These are phyloP conservation scores for Calocera viscosa DNA, from an alignment of 768 basidiomycete genomes.

Conservation along the genomic window DNA sequence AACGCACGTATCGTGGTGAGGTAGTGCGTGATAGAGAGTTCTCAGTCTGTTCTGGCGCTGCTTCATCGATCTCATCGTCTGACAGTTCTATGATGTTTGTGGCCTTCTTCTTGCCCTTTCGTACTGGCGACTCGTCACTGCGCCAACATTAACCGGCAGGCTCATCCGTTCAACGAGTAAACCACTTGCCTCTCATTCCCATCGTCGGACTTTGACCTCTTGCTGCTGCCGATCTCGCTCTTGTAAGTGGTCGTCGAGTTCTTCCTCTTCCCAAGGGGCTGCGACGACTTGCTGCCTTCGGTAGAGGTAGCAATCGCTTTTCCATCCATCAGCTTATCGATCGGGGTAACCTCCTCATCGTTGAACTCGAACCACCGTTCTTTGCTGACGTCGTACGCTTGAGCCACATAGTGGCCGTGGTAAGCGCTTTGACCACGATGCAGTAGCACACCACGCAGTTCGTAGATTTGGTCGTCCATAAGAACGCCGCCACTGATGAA, in stretches of 20 bases:
- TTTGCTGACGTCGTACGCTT: slow-evolving; percentile 62
- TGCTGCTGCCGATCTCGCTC: slow-evolving; percentile 16
- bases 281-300: slow-evolving; percentile 11
- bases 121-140: too few species aligned
- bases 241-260: background rate
- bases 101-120: background rate
- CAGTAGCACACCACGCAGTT: slow-evolving; percentile 69
- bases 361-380: slow-evolving; percentile 84
- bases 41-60: background rate
- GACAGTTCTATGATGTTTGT: slow-evolving; percentile 26
- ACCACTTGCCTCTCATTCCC: slow-evolving; percentile 14
- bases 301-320: background rate
- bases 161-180: too few species aligned
- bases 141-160: too few species aligned
- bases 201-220: slow-evolving; percentile 11
- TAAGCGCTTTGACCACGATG: slow-evolving; percentile 91
- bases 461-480: slow-evolving; percentile 40
- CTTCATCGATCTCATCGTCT: background rate
- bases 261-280: slow-evolving; percentile 8
- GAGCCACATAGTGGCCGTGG: slow-evolving; percentile 79
- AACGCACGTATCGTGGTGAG: slow-evolving; percentile 23
- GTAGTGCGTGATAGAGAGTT: background rate
- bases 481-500: slow-evolving; percentile 33
- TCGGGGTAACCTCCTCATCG: slow-evolving; percentile 68
- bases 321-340: slow-evolving; percentile 25